Evolutionary conservation across 177 flowering plant species (phyloP).

Genomic region (Vitis hybrid): DNA sequence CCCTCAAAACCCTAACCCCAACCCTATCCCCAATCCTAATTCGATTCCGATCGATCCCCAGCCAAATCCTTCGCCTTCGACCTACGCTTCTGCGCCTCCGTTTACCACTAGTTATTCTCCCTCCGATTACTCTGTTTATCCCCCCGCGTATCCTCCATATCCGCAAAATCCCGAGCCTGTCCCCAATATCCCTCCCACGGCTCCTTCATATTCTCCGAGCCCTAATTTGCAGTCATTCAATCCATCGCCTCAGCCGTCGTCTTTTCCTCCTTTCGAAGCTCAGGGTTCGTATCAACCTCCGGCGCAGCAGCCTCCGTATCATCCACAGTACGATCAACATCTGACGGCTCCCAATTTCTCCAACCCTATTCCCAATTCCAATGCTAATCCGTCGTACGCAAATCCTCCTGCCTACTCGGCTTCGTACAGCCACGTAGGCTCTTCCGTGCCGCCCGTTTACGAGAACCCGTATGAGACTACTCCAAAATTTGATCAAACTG

Average conservation of each 20-base stretch:
- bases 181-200: no score
- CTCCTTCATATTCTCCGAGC: no score
- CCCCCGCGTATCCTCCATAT: no score
- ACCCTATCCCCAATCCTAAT: background rate
- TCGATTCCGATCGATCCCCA: no score
- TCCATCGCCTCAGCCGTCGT: conserved; percentile 16
- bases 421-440: conserved; percentile 20
- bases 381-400: conserved; percentile 25
- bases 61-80: no score
- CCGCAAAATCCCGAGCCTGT: no score
- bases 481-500: conserved; percentile 33
- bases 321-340: conserved; percentile 33
- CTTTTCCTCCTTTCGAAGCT: conserved; percentile 18
- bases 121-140: no score
- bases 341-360: conserved; percentile 30
- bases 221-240: conserved; percentile 17
- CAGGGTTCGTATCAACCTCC: conserved; percentile 25
- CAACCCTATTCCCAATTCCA: conserved; percentile 19
- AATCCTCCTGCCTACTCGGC: conserved; percentile 20
- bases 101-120: no score
- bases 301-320: conserved; percentile 22
- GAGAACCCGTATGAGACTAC: conserved; percentile 41
- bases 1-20: conserved; percentile 27
- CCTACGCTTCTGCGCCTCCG: no score
- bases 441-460: conserved; percentile 27